Evolutionary conservation across 805 yeast species (phyloP).

Genomic region (Candida bentonensis): DNA sequence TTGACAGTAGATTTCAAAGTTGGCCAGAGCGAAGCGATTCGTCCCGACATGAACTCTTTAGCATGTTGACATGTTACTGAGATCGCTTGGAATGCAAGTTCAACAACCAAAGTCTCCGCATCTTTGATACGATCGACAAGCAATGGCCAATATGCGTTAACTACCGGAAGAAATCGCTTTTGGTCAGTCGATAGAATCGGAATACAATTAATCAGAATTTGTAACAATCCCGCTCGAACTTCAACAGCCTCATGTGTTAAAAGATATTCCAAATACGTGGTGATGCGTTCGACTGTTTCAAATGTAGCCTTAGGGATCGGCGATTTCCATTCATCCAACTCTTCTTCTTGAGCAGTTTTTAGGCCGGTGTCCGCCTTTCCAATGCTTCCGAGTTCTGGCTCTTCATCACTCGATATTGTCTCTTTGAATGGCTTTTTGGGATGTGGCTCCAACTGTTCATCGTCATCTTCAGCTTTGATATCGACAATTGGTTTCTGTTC

Average conservation of each 20-base stretch:
- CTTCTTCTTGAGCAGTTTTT: slow-evolving; percentile 19
- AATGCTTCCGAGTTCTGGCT: slow-evolving; percentile 23
- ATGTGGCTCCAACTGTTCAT: slow-evolving; percentile 6
- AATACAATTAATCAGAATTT: slow-evolving; percentile 29
- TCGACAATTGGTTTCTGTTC: slow-evolving; percentile 13
- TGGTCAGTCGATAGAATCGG: slow-evolving; percentile 42
- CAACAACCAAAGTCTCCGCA: slow-evolving; percentile 19
- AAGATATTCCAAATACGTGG: slow-evolving; percentile 54
- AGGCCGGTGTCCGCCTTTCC: slow-evolving; percentile 24
- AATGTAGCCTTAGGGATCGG: slow-evolving; percentile 52
- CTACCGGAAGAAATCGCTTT: slow-evolving; percentile 32
- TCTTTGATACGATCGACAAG: slow-evolving; percentile 20
- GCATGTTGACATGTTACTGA: slow-evolving; percentile 15
- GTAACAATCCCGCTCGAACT: slow-evolving; percentile 43
- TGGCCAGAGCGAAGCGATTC: slow-evolving; percentile 18
- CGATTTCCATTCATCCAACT: slow-evolving; percentile 42
- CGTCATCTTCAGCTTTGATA: slow-evolving; percentile 15
- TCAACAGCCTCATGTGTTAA: slow-evolving; percentile 52
- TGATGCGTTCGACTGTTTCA: slow-evolving; percentile 41
- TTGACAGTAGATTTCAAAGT: background rate
- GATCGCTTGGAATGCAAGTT: slow-evolving; percentile 18
- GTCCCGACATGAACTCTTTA: slow-evolving; percentile 22
- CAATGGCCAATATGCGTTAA: slow-evolving; percentile 42
- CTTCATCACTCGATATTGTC: slow-evolving; percentile 25
- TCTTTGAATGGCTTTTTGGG: slow-evolving; percentile 13